phyloP scores from a whole-genome alignment of 2,329 filamentous ascomycete species.

The Metarhizium sp. region DNA sequence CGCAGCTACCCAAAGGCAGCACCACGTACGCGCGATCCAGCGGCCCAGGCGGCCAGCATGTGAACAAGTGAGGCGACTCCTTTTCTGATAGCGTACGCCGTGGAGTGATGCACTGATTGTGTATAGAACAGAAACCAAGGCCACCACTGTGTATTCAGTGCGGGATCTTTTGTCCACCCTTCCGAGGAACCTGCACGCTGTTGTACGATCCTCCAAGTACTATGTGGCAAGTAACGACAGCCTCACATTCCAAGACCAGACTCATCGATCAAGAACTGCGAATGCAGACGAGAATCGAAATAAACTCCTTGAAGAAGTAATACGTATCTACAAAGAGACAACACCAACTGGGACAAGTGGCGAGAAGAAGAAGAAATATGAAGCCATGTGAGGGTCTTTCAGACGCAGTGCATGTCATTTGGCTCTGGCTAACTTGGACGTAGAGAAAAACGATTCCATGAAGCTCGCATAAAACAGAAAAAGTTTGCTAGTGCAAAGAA shows the following conservation, averaged over 20 bases:
- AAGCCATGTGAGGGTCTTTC: constrained; percentile 30
- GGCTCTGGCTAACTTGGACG: neutral
- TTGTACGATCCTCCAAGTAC: constrained; percentile 43
- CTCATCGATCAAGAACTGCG: constrained; percentile 38
- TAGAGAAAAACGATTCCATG: constrained; percentile 38
- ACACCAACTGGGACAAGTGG: constrained; percentile 37
- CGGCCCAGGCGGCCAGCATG: constrained; percentile 52
- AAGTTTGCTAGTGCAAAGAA: constrained; percentile 43
- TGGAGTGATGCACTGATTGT: constrained; percentile 16
- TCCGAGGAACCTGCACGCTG: constrained; percentile 36
- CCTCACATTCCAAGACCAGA: constrained; percentile 46
- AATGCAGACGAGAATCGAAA: constrained; percentile 44
- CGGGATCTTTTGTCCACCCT: constrained; percentile 34
- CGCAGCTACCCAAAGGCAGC: constrained; percentile 37
- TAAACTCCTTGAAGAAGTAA: constrained; percentile 40
- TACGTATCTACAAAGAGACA: constrained; percentile 34
- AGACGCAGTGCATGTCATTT: neutral
- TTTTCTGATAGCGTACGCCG: neutral
- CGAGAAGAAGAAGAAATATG: constrained; percentile 39
- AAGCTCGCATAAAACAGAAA: constrained; percentile 35
- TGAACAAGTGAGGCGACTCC: constrained; percentile 43
- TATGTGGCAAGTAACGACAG: constrained; percentile 42
- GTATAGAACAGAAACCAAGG: constrained; percentile 50
- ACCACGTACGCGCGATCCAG: constrained; percentile 50
- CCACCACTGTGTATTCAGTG: constrained; percentile 42